Conservation (phyloP, 352 stramenopile genomes). For the Pythium folliculosum region DNA sequence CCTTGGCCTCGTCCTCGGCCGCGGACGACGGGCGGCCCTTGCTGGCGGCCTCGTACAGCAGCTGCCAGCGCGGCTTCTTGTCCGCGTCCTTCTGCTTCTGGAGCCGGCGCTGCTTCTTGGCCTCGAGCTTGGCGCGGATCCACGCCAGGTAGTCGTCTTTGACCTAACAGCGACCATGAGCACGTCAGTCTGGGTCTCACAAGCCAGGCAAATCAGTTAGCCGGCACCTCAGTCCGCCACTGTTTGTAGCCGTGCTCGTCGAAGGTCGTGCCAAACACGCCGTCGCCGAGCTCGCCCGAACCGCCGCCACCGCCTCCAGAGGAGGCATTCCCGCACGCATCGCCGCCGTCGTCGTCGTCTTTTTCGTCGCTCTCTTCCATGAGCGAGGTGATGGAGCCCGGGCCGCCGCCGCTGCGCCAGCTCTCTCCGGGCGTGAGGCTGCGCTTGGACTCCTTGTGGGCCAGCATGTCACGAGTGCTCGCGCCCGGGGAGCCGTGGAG, state of each 20-base stretch:
- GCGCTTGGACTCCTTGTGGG: slow-evolving; percentile 36
- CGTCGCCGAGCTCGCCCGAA: slow-evolving; percentile 1
- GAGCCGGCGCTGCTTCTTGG: slow-evolving; percentile 44
- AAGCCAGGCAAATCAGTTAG: neutral
- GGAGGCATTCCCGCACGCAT: slow-evolving; percentile 2
- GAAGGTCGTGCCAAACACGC: slow-evolving; percentile 45
- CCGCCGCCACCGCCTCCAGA: no score
- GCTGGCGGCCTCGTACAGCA: slow-evolving; percentile 69
- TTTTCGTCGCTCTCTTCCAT: slow-evolving; percentile 30
- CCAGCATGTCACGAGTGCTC: slow-evolving; percentile 10
- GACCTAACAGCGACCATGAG: slow-evolving; percentile 27
- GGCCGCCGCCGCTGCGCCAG: slow-evolving; percentile 25
- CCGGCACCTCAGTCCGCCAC: slow-evolving; percentile 55
- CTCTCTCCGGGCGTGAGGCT: slow-evolving; percentile 19
- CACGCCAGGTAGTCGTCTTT: slow-evolving; percentile 78
- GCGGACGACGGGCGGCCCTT: slow-evolving; percentile 12
- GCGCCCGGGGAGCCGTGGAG: neutral
- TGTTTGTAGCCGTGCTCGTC: slow-evolving; percentile 62
- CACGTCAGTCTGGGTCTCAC: neutral
- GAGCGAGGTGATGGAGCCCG: slow-evolving; percentile 21
- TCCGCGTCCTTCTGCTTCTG: slow-evolving; percentile 50
- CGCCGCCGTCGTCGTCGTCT: slow-evolving; percentile 19
- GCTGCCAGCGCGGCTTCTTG: slow-evolving; percentile 68
- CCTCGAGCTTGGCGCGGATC: slow-evolving; percentile 63
- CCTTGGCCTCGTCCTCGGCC: neutral